Conservation (phyloP, 208 protist genomes). For the Leishmania major region DNA sequence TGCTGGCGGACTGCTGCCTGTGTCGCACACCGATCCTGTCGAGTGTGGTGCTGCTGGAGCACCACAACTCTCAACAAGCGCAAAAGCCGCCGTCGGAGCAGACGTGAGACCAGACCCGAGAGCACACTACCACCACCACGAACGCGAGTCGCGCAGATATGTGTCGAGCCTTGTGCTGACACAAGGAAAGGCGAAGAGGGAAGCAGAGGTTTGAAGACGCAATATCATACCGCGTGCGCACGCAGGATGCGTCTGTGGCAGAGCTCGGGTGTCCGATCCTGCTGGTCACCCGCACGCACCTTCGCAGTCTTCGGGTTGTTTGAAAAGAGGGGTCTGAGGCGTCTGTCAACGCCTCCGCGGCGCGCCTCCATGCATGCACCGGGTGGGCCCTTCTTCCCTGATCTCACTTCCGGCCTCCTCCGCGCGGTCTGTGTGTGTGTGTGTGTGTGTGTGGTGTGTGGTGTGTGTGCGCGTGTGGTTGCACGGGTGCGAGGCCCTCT, state of each 20-base stretch:
- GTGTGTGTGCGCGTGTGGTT: background rate
- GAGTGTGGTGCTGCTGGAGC: constrained; percentile 46
- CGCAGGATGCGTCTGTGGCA: background rate
- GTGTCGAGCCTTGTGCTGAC: background rate
- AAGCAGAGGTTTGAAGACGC: background rate
- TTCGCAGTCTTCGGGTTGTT: background rate
- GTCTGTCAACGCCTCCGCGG: background rate
- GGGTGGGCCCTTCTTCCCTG: background rate
- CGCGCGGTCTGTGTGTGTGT: background rate
- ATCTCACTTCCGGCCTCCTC: background rate
- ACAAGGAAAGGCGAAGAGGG: background rate
- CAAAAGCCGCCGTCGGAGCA: constrained; percentile 7
- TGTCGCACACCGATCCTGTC: constrained; percentile 53
- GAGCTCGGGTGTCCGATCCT: background rate
- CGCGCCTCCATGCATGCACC: background rate
- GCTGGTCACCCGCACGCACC: background rate
- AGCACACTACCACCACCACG: background rate
- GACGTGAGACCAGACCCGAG: background rate
- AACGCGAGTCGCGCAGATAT: background rate
- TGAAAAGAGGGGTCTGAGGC: background rate
- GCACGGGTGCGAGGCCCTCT: background rate
- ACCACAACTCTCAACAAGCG: background rate
- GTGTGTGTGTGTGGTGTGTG: background rate
- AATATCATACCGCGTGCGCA: background rate
- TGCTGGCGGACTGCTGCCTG: constrained; percentile 55